A percentile compares a stretch with the other conserved stretches of the same genome.
Evolutionary conservation across 345 rosid genomes (phyloP).

Genomic region (Mangifera indica): DNA sequence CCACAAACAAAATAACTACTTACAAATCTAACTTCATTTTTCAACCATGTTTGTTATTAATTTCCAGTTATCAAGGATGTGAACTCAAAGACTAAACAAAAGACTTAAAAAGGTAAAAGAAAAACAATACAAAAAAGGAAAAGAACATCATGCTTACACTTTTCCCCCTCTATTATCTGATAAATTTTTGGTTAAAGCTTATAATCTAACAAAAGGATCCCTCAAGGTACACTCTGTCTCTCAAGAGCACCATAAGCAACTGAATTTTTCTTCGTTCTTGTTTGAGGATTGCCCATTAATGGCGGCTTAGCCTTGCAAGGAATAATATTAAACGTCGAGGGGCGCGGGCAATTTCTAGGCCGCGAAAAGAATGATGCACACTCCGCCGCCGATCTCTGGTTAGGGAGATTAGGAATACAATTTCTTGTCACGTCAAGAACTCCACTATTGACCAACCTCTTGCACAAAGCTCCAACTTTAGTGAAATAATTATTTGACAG

Average conservation of each 20-base stretch:
- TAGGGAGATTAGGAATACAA: constrained; percentile 35
- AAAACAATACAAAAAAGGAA: not conserved
- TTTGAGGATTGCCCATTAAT: not conserved
- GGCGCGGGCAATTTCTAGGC: constrained; percentile 21
- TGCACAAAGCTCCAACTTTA: constrained; percentile 35
- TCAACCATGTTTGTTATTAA: too few relatives aligned
- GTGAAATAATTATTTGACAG: constrained; percentile 44
- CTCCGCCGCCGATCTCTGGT: constrained; percentile 39
- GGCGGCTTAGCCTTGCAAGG: constrained; percentile 36
- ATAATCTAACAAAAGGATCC: not conserved
- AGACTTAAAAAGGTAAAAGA: too few relatives aligned
- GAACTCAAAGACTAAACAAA: constrained; percentile 19
- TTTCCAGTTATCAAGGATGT: too few relatives aligned
- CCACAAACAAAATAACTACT: too few relatives aligned
- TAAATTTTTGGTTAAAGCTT: not conserved
- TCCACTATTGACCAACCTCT: constrained; percentile 28
- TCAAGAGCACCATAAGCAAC: constrained; percentile 27
- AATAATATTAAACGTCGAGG: constrained; percentile 17
- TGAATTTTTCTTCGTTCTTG: constrained; percentile 18
- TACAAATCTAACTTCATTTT: too few relatives aligned
- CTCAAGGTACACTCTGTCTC: constrained; percentile 11
- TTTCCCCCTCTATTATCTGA: too few relatives aligned
- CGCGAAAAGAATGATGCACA: constrained; percentile 29
- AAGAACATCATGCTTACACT: too few relatives aligned
- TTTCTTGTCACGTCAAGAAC: constrained; percentile 38